A percentile compares a stretch with the other conserved stretches of the same genome.
phyloP scores from a whole-genome alignment of 208 protist species.

The Leptomonas seymouri region DNA sequence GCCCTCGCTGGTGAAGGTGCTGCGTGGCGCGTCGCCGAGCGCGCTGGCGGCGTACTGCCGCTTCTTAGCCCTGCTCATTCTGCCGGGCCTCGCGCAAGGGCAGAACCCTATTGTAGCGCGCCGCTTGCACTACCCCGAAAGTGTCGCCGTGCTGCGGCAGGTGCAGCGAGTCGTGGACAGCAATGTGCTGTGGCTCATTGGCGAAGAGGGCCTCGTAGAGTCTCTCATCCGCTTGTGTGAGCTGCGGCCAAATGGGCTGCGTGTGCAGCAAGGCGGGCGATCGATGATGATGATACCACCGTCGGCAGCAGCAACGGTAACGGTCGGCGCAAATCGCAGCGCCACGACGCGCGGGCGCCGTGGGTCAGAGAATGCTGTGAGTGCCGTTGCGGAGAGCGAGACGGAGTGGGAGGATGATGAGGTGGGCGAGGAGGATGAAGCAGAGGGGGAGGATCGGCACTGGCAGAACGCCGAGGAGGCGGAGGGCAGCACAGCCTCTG shows the following conservation, averaged over 20 bases:
- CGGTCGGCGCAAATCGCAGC: slow-evolving; percentile 6
- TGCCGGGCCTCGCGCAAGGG: slow-evolving; percentile 54
- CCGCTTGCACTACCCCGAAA: slow-evolving; percentile 59
- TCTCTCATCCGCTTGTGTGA: slow-evolving; percentile 71
- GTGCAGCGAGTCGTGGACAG: slow-evolving; percentile 83
- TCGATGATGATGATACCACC: slow-evolving; percentile 36
- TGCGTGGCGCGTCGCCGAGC: slow-evolving; percentile 40
- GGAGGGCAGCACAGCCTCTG: slow-evolving; percentile 15
- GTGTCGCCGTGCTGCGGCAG: slow-evolving; percentile 50
- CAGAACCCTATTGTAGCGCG: slow-evolving; percentile 44
- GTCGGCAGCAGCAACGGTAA: not conserved
- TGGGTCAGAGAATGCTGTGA: not conserved
- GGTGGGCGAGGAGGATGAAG: slow-evolving; percentile 15
- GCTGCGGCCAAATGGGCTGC: slow-evolving; percentile 39
- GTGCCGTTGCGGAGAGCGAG: slow-evolving; percentile 16
- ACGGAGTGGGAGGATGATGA: slow-evolving; percentile 32
- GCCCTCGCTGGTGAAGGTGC: slow-evolving; percentile 48
- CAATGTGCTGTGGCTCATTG: slow-evolving; percentile 84
- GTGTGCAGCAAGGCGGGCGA: slow-evolving; percentile 44
- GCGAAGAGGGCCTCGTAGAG: slow-evolving; percentile 51
- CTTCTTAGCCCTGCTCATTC: slow-evolving; percentile 70
- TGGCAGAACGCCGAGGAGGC: slow-evolving; percentile 14
- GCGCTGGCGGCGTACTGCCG: slow-evolving; percentile 63
- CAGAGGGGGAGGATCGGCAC: slow-evolving; percentile 27
- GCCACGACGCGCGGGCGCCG: not conserved